Base-by-base conservation (phyloP, 2,329 filamentous ascomycete species). In the Xylaria sp. region DNA sequence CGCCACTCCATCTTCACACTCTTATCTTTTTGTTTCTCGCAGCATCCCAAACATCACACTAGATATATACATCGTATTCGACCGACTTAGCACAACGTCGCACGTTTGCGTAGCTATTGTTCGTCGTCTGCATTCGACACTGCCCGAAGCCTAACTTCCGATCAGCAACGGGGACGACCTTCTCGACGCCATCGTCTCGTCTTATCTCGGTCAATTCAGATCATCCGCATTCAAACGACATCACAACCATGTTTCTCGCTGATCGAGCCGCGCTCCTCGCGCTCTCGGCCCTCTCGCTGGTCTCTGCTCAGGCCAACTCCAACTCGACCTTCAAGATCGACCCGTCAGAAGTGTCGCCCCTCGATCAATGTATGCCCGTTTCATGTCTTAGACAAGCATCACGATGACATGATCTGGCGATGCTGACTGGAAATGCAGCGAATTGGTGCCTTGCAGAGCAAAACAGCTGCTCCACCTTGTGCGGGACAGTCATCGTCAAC, bases 401-500 rank as follows among this genome's bases (percentile, higher is more conserved):
- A 56, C 15, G 58, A 56, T 37, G 56, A 23, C n/a, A 13, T 25
- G 54, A 20, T 8, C 34, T 37, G 34, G 15, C 60, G 41, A 54
- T 37, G 6, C 74, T 78, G 56, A 77, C 23, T 59, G 50, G n/a
- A 52, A 50, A 56, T 62, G 20, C 61, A 68, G 86, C 83, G 56
- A 65, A 74, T 20, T 89, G 86, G 87, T 89, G 87, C 78, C 76
- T 75, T 62, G 85, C 81, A 51, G 81, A 89, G 81, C 78, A 77
- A 68, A 84, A 86, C 77, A 84, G 83, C 48, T 89, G 87, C 80
- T 69, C 70, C 56, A 78, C 78, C 28, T 82, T 89, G 50, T 89
- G 87, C 80, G 77, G 76, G 63, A 72, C 76, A 63, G 77, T 80
- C 23, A 71, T 77, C 6, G 70, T 69, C 63, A 87, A 88, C 77